Evolutionary conservation across 2,329 filamentous ascomycete species (phyloP).

Genomic region (Fusarium pilosicola): DNA sequence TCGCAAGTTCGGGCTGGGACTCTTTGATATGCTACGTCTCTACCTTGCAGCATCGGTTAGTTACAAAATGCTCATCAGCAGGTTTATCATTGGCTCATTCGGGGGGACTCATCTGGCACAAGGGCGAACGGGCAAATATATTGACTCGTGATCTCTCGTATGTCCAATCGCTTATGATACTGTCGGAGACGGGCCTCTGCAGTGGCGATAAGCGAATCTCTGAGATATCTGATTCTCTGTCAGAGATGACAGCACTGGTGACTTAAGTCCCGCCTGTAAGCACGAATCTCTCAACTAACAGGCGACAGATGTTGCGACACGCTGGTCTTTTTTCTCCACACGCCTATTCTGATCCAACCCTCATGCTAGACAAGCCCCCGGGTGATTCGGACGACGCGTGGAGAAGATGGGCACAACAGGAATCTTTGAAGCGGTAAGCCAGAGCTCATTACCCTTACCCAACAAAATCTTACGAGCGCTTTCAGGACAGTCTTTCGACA

Average conservation of each 20-base stretch:
- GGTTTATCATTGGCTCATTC: no score
- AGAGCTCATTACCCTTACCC: rapidly evolving
- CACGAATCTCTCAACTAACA: neutral
- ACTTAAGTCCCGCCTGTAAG: rapidly evolving
- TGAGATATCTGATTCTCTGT: neutral
- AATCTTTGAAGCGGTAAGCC: neutral
- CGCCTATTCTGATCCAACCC: neutral
- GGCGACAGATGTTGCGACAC: neutral
- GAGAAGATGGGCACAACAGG: neutral
- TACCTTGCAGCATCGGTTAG: neutral
- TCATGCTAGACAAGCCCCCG: neutral
- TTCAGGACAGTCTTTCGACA: neutral
- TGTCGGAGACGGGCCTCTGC: neutral
- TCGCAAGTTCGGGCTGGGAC: neutral
- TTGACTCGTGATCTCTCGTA: neutral
- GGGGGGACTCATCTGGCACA: neutral
- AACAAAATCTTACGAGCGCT: neutral
- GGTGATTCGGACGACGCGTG: neutral
- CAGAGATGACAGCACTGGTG: neutral
- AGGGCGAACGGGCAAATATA: neutral
- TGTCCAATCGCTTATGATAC: neutral
- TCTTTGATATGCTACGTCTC: neutral
- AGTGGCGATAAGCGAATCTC: neutral
- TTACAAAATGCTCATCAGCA: neutral
- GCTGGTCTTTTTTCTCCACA: neutral